A percentile compares a stretch with the other conserved stretches of the same genome.
Evolutionary conservation across 1,139 yeast species (phyloP).

Genomic region (Kurtzmaniella quercitrusa): DNA sequence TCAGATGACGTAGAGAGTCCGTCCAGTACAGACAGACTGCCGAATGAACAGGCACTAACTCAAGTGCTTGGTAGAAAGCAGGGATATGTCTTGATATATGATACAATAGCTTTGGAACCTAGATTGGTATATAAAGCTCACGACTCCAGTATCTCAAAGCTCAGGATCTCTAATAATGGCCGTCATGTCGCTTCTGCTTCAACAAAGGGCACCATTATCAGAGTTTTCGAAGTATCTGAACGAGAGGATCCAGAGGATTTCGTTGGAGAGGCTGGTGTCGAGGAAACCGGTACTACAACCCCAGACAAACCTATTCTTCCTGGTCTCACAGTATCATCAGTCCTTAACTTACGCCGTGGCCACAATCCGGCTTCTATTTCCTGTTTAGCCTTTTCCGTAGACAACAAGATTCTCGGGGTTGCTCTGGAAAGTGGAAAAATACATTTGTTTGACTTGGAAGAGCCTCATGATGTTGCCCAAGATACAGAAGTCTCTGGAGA

Average conservation of each 20-base stretch:
- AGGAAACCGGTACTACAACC: slow-evolving; percentile 1
- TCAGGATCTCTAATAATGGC: slow-evolving; percentile 50
- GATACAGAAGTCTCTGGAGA: background rate
- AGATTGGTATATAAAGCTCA: slow-evolving; percentile 59
- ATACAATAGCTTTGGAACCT: slow-evolving; percentile 53
- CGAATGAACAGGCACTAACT: no score
- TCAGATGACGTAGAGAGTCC: background rate
- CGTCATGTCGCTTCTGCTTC: slow-evolving; percentile 63
- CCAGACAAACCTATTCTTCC: no score
- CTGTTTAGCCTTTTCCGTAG: slow-evolving; percentile 50
- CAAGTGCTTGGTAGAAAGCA: background rate
- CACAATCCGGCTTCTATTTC: slow-evolving; percentile 57
- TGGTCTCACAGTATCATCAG: background rate
- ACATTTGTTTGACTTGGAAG: slow-evolving; percentile 51
- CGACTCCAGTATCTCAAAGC: slow-evolving; percentile 44
- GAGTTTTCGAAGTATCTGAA: slow-evolving; percentile 35
- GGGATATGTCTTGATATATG: slow-evolving; percentile 54
- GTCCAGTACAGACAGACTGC: background rate
- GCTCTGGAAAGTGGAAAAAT: slow-evolving; percentile 66
- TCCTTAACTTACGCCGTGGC: slow-evolving; percentile 64
- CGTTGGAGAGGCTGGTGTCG: background rate
- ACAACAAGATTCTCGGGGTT: slow-evolving; percentile 53
- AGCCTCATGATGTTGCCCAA: slow-evolving; percentile 3
- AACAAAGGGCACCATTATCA: slow-evolving; percentile 64
- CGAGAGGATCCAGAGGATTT: background rate